Evolutionary conservation across 768 basidiomycete genomes (phyloP).

Genomic region (Rhodotorula diobovata): DNA sequence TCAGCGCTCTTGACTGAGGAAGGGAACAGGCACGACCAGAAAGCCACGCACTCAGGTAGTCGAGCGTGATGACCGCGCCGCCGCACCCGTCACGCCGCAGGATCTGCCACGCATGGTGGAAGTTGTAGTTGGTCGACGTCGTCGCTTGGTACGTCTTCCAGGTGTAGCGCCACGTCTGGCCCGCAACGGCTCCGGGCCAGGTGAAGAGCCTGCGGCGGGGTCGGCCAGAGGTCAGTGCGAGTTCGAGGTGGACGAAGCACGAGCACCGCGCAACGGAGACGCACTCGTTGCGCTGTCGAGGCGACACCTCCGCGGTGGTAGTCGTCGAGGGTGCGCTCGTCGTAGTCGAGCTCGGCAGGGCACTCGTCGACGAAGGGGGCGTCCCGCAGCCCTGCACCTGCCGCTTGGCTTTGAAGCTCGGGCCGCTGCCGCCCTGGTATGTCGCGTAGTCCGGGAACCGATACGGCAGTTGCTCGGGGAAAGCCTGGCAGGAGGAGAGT

Average conservation of each 20-base stretch:
- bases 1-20: background rate
- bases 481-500: background rate
- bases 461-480: slow-evolving; percentile 17
- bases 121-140: slow-evolving; percentile 1
- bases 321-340: background rate
- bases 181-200: slow-evolving; percentile 21
- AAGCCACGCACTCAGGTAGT: slow-evolving; percentile 3
- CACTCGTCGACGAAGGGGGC: background rate
- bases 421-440: no score
- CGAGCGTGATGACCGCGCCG: slow-evolving; percentile 20
- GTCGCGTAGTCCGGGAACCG: background rate
- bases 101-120: slow-evolving; percentile 29
- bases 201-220: slow-evolving; percentile 9
- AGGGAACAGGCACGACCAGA: background rate
- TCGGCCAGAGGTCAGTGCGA: background rate
- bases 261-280: background rate
- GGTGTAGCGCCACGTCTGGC: slow-evolving; percentile 7
- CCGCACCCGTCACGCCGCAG: slow-evolving; percentile 22
- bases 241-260: background rate
- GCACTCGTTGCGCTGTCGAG: slow-evolving; percentile 17
- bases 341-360: background rate
- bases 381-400: slow-evolving; percentile 6
- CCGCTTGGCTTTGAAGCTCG: slow-evolving; percentile 7
- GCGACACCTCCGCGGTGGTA: background rate
- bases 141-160: slow-evolving; percentile 13